Conservation (phyloP, 805 yeast genomes). For the Candida insectalens region DNA sequence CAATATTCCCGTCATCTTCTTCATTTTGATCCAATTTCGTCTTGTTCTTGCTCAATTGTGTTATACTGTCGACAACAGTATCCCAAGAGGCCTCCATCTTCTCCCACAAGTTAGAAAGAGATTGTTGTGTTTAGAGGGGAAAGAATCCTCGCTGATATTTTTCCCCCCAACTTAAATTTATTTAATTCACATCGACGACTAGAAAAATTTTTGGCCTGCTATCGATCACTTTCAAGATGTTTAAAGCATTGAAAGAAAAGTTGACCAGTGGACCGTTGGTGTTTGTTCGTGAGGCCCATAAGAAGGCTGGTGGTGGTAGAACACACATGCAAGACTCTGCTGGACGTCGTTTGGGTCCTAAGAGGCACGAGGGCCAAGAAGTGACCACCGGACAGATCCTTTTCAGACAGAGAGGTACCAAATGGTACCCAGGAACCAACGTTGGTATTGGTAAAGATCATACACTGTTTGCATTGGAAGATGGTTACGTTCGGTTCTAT, state of each 20-base stretch:
- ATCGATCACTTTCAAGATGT: too few relatives aligned
- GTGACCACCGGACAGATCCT: constrained; percentile 82
- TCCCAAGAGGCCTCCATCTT: constrained; percentile 57
- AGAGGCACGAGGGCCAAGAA: constrained; percentile 67
- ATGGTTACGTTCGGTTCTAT: constrained; percentile 88
- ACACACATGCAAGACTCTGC: constrained; percentile 90
- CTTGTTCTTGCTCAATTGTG: constrained; percentile 56
- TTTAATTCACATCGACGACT: too few relatives aligned
- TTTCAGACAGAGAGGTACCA: constrained; percentile 92
- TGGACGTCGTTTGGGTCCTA: constrained; percentile 90
- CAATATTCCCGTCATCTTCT: constrained; percentile 20
- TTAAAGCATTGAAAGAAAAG: too few relatives aligned
- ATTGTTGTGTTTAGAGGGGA: too few relatives aligned
- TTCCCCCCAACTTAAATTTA: too few relatives aligned
- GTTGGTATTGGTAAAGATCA: constrained; percentile 88
- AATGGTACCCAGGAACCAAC: constrained; percentile 90
- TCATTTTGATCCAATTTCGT: constrained; percentile 14
- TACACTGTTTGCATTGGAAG: constrained; percentile 83
- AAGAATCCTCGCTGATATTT: too few relatives aligned
- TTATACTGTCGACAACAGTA: constrained; percentile 48
- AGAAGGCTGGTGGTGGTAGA: constrained; percentile 91
- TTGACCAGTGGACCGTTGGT: neutral
- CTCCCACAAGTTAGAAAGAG: too few relatives aligned
- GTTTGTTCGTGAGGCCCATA: constrained; percentile 81
- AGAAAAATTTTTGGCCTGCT: too few relatives aligned